Conservation (phyloP, 2,329 filamentous ascomycete species). For the Didymella lethalis region DNA sequence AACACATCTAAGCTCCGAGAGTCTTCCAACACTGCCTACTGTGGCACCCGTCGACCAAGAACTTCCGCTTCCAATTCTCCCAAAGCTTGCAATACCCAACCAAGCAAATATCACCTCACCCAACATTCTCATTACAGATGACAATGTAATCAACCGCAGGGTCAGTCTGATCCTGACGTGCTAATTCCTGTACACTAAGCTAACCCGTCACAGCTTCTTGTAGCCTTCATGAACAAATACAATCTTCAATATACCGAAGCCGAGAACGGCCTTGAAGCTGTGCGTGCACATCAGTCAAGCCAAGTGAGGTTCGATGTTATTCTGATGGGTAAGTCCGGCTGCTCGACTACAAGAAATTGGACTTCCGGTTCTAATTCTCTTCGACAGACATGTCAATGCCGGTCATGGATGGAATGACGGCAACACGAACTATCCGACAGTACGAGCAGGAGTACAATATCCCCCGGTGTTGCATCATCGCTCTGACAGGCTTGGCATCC, state of each 20-base stretch:
- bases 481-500: conserved; percentile 43
- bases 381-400: conserved; percentile 48
- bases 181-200: not conserved
- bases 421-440: conserved; percentile 45
- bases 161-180: conserved; percentile 24
- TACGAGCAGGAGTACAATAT: conserved; percentile 35
- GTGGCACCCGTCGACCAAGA: not conserved
- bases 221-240: conserved; percentile 43
- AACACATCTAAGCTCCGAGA: not conserved
- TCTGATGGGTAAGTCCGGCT: conserved; percentile 42
- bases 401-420: conserved; percentile 48
- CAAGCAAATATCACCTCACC: not conserved
- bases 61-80: not conserved
- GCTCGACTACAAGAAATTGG: not conserved
- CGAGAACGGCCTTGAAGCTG: conserved; percentile 45
- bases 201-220: conserved; percentile 37
- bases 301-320: conserved; percentile 34
- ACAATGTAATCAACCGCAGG: conserved; percentile 51
- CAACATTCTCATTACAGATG: conserved; percentile 49
- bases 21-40: not conserved
- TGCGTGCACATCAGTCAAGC: conserved; percentile 34
- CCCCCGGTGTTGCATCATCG: conserved; percentile 29
- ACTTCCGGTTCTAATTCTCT: not conserved
- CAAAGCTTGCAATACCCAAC: not conserved
- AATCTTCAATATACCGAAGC: conserved; percentile 36